These are phyloP conservation scores for Trichoderma sp. DNA, from an alignment of 2,329 filamentous ascomycete genomes.

Conservation along the genomic window DNA sequence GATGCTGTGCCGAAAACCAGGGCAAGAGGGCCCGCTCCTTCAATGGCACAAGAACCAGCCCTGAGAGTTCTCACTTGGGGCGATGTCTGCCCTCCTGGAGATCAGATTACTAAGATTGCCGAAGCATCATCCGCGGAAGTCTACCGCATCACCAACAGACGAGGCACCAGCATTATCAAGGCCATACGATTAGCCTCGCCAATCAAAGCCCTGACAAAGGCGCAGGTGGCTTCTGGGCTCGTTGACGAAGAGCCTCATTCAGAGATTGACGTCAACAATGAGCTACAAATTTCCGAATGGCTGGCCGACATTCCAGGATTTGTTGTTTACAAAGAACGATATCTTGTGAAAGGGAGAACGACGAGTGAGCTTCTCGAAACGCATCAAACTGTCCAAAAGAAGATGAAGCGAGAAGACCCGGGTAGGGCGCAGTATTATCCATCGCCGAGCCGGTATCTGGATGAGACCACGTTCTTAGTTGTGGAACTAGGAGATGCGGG, in stretches of 20 bases:
- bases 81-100: constrained; percentile 58
- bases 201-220: constrained; percentile 61
- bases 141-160: constrained; percentile 62
- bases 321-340: constrained; percentile 67
- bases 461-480: constrained; percentile 62
- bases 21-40: neutral
- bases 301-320: constrained; percentile 67
- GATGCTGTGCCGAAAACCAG: neutral
- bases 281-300: constrained; percentile 66
- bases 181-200: constrained; percentile 63
- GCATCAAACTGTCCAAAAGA: constrained; percentile 61
- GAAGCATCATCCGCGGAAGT: constrained; percentile 70
- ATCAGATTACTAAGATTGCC: constrained; percentile 64
- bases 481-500: constrained; percentile 68
- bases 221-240: constrained; percentile 56
- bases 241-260: constrained; percentile 63
- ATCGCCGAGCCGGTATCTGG: constrained; percentile 62
- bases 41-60: constrained; percentile 30
- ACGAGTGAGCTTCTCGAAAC: constrained; percentile 60
- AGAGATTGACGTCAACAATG: constrained; percentile 59
- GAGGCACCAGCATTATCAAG: constrained; percentile 68
- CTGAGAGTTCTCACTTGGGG: constrained; percentile 58
- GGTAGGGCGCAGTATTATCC: constrained; percentile 64
- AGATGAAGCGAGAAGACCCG: constrained; percentile 58
- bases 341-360: constrained; percentile 61